A percentile compares a stretch with the other conserved stretches of the same genome.
Conservation (phyloP, 1,284 basidiomycete genomes). For the Boletus smithii region DNA sequence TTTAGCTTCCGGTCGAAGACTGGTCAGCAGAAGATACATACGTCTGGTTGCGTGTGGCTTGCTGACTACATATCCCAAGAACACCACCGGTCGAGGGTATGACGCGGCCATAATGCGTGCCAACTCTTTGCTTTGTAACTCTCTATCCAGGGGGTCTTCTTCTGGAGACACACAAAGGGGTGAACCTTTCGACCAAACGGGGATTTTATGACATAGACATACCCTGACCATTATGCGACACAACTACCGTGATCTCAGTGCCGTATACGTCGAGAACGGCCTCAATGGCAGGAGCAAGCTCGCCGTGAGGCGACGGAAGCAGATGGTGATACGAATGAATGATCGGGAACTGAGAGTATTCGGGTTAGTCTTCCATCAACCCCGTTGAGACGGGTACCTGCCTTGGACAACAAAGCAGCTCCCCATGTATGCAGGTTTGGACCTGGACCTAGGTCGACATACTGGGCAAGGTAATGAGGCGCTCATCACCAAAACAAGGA, state of each 20-base stretch:
- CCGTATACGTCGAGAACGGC: slow-evolving; percentile 86
- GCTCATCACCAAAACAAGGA: background rate
- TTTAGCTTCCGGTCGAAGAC: slow-evolving; percentile 14
- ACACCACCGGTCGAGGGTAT: slow-evolving; percentile 78
- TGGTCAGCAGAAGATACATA: slow-evolving; percentile 34
- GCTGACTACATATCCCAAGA: slow-evolving; percentile 86
- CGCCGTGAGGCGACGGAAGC: slow-evolving; percentile 83
- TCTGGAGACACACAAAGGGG: slow-evolving; percentile 39
- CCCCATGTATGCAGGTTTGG: slow-evolving; percentile 94
- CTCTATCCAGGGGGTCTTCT: slow-evolving; percentile 85
- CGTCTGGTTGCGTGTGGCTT: slow-evolving; percentile 69
- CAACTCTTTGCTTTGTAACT: slow-evolving; percentile 82
- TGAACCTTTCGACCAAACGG: background rate
- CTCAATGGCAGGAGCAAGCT: slow-evolving; percentile 90
- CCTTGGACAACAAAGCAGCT: slow-evolving; percentile 79
- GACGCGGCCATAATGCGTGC: slow-evolving; percentile 75
- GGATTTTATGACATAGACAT: slow-evolving; percentile 6
- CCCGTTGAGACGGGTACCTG: slow-evolving; percentile 17
- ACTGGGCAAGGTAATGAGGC: slow-evolving; percentile 38
- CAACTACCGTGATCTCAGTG: slow-evolving; percentile 75
- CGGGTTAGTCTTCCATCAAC: slow-evolving; percentile 1
- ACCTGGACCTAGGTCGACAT: slow-evolving; percentile 82
- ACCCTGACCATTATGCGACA: slow-evolving; percentile 93
- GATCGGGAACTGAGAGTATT: slow-evolving; percentile 76
- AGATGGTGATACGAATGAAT: slow-evolving; percentile 87